Percentiles rank a stretch among this genome's conserved stretches.
Evolutionary conservation across 2,329 filamentous ascomycete species (phyloP).

Genomic region (Fusarium irregulare): DNA sequence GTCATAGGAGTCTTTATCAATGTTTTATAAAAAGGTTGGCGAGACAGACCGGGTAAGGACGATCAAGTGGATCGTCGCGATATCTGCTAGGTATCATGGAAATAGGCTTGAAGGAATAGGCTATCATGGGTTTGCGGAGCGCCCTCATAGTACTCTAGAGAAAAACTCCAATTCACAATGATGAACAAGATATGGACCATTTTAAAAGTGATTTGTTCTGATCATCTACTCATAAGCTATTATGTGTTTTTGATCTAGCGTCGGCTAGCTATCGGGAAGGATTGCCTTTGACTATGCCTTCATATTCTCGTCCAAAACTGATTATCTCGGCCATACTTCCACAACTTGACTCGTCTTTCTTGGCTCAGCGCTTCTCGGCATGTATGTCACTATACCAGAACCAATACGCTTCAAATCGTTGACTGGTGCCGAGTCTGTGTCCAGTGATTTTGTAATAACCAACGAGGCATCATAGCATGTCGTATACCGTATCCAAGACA

Average conservation of each 20-base stretch:
- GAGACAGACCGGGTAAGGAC: slow-evolving; percentile 9
- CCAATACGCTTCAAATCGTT: not conserved
- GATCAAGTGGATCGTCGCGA: slow-evolving; percentile 22
- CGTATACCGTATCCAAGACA: not conserved
- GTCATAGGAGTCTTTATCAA: slow-evolving; percentile 24
- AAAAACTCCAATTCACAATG: slow-evolving; percentile 45
- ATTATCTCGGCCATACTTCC: not conserved
- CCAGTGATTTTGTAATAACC: not conserved
- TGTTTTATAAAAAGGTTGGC: slow-evolving; percentile 24
- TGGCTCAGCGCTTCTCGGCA: not conserved
- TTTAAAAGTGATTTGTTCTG: not conserved
- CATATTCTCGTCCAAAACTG: not conserved
- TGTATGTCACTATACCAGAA: not conserved
- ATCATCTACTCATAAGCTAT: not conserved
- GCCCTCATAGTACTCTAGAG: slow-evolving; percentile 21
- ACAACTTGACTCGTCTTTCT: not conserved
- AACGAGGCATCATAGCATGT: not conserved
- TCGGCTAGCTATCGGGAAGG: not conserved
- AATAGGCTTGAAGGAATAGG: slow-evolving; percentile 9
- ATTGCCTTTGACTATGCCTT: not conserved
- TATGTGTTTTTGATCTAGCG: not conserved
- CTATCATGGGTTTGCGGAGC: slow-evolving; percentile 12
- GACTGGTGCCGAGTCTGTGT: not conserved
- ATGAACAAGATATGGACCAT: slow-evolving; percentile 8
- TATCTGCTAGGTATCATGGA: slow-evolving; percentile 18